These are phyloP conservation scores for Phytophthora sojae DNA, from an alignment of 352 stramenopile species.

Conservation along the genomic window DNA sequence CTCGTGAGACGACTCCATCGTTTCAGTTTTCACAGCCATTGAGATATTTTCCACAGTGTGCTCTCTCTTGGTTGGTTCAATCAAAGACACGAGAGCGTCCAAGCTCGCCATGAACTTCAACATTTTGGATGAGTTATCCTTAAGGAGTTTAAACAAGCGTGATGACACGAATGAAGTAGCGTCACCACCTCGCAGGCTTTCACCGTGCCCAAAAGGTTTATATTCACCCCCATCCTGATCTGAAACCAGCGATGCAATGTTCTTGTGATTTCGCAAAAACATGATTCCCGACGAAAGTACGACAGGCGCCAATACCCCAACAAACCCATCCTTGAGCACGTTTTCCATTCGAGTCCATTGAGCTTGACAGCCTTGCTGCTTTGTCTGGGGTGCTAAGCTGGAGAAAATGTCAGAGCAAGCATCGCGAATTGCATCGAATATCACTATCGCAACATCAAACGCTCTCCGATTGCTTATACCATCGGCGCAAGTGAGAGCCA, in stretches of 20 bases:
- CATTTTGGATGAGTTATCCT: slow-evolving; percentile 40
- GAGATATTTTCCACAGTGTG: slow-evolving; percentile 50
- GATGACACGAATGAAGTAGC: slow-evolving; percentile 1
- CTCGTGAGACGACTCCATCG: slow-evolving; percentile 83
- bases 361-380: slow-evolving; percentile 10
- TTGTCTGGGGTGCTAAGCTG: slow-evolving; percentile 24
- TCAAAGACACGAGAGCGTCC: slow-evolving; percentile 31
- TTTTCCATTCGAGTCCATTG: slow-evolving; percentile 32
- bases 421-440: slow-evolving; percentile 38
- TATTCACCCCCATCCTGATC: slow-evolving; percentile 4
- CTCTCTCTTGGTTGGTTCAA: slow-evolving; percentile 45
- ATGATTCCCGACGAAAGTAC: slow-evolving; percentile 48
- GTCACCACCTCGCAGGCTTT: not conserved
- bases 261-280: slow-evolving; percentile 41
- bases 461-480: slow-evolving; percentile 6
- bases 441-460: slow-evolving; percentile 28
- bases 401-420: slow-evolving; percentile 37
- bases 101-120: slow-evolving; percentile 48
- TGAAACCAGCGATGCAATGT: slow-evolving; percentile 15
- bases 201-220: not conserved
- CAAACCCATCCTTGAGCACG: slow-evolving; percentile 43
- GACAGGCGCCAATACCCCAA: slow-evolving; percentile 49
- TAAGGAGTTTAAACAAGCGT: slow-evolving; percentile 28
- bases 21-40: slow-evolving; percentile 55
- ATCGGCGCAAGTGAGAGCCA: slow-evolving; percentile 13